Percentiles rank a stretch among this genome's conserved stretches.
phyloP scores from a whole-genome alignment of 108 stramenopile species.

The Pseudonitzschia multistriata region DNA sequence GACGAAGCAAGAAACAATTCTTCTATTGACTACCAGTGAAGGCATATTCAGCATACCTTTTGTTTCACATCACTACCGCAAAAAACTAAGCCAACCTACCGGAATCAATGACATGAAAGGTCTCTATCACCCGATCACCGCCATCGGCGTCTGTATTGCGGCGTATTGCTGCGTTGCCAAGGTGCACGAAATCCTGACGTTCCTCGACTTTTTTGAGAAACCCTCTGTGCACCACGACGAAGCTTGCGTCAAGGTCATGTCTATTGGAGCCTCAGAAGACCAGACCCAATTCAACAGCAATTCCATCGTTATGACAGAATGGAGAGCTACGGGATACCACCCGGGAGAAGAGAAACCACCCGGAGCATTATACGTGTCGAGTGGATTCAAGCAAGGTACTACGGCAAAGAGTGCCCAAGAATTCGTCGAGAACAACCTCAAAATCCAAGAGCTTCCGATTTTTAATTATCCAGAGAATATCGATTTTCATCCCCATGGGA shows the following conservation, averaged over 20 bases:
- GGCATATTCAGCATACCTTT: too few relatives aligned
- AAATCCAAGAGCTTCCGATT: conserved; percentile 3
- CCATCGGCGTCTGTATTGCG: neutral
- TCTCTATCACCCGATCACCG: neutral
- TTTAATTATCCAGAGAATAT: conserved; percentile 1
- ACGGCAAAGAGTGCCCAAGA: neutral
- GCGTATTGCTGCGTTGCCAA: neutral
- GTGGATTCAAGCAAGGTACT: neutral
- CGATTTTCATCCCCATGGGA: conserved; percentile 10
- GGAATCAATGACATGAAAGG: neutral
- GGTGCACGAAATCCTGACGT: neutral
- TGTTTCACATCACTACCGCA: too few relatives aligned
- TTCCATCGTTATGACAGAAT: conserved; percentile 9
- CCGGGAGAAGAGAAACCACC: neutral
- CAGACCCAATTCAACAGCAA: conserved; percentile 14
- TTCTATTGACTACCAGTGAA: too few relatives aligned
- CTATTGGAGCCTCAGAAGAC: conserved; percentile 2
- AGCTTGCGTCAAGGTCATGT: neutral
- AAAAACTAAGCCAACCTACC: neutral
- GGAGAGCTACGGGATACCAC: neutral
- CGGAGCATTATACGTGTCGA: conserved; percentile 6
- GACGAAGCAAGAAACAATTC: too few relatives aligned
- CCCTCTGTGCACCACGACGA: neutral
- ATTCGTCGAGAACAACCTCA: neutral
- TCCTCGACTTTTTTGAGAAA: conserved; percentile 1